Conservation (phyloP, 805 yeast species). For the Helenozyma rhizophorensis region DNA sequence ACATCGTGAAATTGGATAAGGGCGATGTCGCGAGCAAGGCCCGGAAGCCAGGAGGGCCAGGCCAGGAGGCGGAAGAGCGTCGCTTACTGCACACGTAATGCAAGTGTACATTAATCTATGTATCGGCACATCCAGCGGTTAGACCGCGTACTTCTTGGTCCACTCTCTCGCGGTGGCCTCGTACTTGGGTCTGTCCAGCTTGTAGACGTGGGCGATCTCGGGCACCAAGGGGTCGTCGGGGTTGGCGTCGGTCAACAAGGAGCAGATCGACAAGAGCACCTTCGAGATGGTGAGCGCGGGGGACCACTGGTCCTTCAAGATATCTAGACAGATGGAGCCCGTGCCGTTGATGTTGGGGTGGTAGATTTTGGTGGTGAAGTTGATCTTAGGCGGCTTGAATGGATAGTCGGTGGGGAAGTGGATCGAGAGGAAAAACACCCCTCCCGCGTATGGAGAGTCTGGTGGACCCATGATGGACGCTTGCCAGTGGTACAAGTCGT, state of each 20-base stretch:
- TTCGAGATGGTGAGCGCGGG: constrained; percentile 97
- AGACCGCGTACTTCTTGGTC: constrained; percentile 97
- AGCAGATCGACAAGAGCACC: constrained; percentile 90
- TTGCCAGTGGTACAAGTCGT: constrained; percentile 98
- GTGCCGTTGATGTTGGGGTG: constrained; percentile 96
- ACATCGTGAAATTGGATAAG: too few relatives aligned
- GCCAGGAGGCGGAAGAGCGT: too few relatives aligned
- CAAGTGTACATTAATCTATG: constrained; percentile 16
- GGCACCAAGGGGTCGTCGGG: constrained; percentile 99
- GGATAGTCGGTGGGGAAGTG: constrained; percentile 99
- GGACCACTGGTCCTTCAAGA: constrained; percentile 97
- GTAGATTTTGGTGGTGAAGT: constrained; percentile 90
- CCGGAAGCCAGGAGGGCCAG: too few relatives aligned
- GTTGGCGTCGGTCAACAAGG: constrained; percentile 93
- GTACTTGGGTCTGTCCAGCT: constrained; percentile 88
- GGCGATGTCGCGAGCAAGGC: too few relatives aligned
- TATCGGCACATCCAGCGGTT: constrained; percentile 12
- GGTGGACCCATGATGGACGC: constrained; percentile 99
- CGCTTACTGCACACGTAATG: constrained; percentile 6
- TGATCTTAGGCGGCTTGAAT: constrained; percentile 90
- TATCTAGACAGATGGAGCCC: constrained; percentile 95
- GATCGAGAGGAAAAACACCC: constrained; percentile 92
- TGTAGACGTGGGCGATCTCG: constrained; percentile 94
- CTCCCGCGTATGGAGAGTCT: constrained; percentile 85
- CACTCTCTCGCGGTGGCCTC: constrained; percentile 97